Base-by-base conservation (phyloP, 2,329 filamentous ascomycete genomes). In the Onygenales sp. region DNA sequence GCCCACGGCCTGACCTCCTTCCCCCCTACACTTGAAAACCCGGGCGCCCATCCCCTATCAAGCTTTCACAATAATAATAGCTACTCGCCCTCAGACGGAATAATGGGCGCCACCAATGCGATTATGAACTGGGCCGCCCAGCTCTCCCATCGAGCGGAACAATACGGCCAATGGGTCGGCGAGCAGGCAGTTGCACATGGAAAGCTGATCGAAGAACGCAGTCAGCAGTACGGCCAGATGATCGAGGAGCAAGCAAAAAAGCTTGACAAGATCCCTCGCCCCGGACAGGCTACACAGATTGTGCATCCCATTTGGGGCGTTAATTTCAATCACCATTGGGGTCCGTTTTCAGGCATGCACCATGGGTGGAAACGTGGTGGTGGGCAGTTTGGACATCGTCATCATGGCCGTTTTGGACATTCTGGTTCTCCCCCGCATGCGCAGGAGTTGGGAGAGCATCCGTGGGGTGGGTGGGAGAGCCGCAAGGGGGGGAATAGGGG, bases 151-250 rank as follows among this genome's bases (percentile, higher is more conserved):
- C 66, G 69, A 45, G 69, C 69, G 8, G 67, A 71, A 52, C 67
- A 69, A 49, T 72, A 71, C 42, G 68, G 68, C 3, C 67, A 71
- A 45, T 66, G 67, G 8, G 63, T 70, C 27, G 59, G 61, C 11
- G 63, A 68, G 49, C 67, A 69, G 52, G 68, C 67, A 1, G 55
- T 60, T 43, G 61, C 60, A 33, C 67, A 69, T 52, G 67, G 67
- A 9, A 64, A 66, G 46, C 64, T 63, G 53, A 60, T 69, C 13
- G 65, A 62, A 48, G 61, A 63, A 5, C 65, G 68, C 21, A 67
- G 68, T 5, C 62, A 67, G 49, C 57, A 67, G 49, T 70, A 69
- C 55, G 64, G 69, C 33, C 59, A 65, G 34, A 63, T 67, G 54
- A 65, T 71, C 1, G 70, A 73, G 59, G 65, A 70, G 42, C 67